Evolutionary conservation across 2,329 filamentous ascomycete genomes (phyloP).

Genomic region (Pestalotiopsis sp.): DNA sequence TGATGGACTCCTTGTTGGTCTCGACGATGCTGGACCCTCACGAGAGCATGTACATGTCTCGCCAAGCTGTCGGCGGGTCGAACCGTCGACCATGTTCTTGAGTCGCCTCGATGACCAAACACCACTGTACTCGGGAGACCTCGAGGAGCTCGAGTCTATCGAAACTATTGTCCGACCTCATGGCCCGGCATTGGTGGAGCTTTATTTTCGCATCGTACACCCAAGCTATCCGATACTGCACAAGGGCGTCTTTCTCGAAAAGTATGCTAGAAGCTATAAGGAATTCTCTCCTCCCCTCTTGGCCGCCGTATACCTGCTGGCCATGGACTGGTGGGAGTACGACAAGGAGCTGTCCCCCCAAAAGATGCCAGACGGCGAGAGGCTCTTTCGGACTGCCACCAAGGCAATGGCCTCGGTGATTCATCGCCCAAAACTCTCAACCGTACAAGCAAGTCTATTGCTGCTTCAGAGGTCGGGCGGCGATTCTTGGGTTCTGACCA

Average conservation of each 20-base stretch:
- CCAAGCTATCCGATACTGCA: constrained; percentile 50
- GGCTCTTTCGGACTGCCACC: constrained; percentile 21
- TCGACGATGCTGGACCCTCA: too few relatives aligned
- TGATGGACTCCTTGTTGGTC: too few relatives aligned
- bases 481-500: constrained; percentile 38
- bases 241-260: constrained; percentile 55
- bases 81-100: too few relatives aligned
- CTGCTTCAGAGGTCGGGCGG: constrained; percentile 37
- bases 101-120: too few relatives aligned
- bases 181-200: constrained; percentile 59
- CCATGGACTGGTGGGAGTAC: constrained; percentile 57
- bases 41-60: too few relatives aligned
- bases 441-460: constrained; percentile 44
- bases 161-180: constrained; percentile 61
- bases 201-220: constrained; percentile 62
- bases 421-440: constrained; percentile 39
- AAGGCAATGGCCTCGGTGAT: constrained; percentile 30
- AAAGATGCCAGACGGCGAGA: constrained; percentile 36
- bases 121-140: too few relatives aligned
- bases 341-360: constrained; percentile 40
- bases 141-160: constrained; percentile 34
- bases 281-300: constrained; percentile 55
- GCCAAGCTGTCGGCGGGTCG: too few relatives aligned
- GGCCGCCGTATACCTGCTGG: constrained; percentile 57
- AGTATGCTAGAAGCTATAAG: constrained; percentile 51